phyloP scores from a whole-genome alignment of 139 green algal species.

The Marvania coccoides region DNA sequence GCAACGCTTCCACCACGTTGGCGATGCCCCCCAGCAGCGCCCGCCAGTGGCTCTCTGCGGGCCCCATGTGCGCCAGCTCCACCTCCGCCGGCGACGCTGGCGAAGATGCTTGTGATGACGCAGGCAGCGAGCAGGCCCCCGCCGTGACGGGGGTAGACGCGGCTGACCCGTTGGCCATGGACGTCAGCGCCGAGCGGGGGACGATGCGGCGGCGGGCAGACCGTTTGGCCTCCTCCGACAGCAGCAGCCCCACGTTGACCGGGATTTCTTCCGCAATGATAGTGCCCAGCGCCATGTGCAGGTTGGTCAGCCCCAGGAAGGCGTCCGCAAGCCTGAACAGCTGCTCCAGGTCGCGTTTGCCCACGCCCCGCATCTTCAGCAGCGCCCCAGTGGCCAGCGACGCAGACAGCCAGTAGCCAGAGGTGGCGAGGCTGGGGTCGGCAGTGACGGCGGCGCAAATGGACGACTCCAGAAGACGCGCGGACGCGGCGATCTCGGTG shows the following conservation, averaged over 20 bases:
- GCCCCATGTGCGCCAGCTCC: not conserved
- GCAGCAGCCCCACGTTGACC: slow-evolving; percentile 25
- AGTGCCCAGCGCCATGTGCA: slow-evolving; percentile 30
- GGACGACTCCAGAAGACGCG: not conserved
- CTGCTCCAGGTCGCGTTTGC: slow-evolving; percentile 17
- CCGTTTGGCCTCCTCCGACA: slow-evolving; percentile 44
- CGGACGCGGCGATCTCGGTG: slow-evolving; percentile 3
- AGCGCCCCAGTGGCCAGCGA: slow-evolving; percentile 37
- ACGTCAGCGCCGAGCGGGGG: not conserved
- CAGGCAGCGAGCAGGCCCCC: not conserved
- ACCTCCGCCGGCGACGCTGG: not conserved
- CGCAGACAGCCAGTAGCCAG: slow-evolving; percentile 35
- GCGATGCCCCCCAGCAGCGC: slow-evolving; percentile 34
- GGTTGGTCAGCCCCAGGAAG: slow-evolving; percentile 27
- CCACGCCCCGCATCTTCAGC: slow-evolving; percentile 37
- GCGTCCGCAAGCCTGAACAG: slow-evolving; percentile 38
- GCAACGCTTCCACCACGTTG: slow-evolving; percentile 40
- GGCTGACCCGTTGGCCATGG: not conserved
- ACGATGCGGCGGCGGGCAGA: slow-evolving; percentile 9
- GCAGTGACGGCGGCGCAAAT: not conserved
- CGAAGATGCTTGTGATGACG: not conserved
- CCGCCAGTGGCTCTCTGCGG: slow-evolving; percentile 6
- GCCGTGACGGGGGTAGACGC: not conserved
- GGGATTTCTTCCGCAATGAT: slow-evolving; percentile 34
- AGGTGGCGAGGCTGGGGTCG: not conserved